These are phyloP conservation scores for Bertia moriformis DNA, from an alignment of 2,329 filamentous ascomycete species.

Conservation along the genomic window DNA sequence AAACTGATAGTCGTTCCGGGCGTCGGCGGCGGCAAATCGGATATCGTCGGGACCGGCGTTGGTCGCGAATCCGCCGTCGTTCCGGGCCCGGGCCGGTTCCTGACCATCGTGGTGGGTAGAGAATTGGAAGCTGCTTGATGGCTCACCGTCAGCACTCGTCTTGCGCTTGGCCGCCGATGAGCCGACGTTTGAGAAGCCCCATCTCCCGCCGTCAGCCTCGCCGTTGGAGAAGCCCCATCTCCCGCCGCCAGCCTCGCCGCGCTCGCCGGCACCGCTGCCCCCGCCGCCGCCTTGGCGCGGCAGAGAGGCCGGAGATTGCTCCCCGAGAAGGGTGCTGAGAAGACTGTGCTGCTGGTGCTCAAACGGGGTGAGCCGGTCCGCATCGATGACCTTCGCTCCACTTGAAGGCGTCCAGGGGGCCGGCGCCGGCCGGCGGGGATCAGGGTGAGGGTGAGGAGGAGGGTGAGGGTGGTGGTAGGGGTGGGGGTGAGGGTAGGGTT, in stretches of 20 bases:
- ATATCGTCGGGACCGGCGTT: not conserved
- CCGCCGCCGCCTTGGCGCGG: too few relatives aligned
- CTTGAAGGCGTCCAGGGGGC: conserved; percentile 15
- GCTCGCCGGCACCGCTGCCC: too few relatives aligned
- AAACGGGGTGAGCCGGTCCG: conserved; percentile 12
- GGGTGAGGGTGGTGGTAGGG: conserved; percentile 2
- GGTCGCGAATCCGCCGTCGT: too few relatives aligned
- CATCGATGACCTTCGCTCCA: conserved; percentile 7
- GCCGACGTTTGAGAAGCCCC: conserved; percentile 33
- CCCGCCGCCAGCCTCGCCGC: too few relatives aligned
- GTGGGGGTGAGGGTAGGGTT: conserved; percentile 8
- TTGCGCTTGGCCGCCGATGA: conserved; percentile 47
- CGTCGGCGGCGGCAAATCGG: not conserved
- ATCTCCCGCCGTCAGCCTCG: too few relatives aligned
- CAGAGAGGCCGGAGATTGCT: too few relatives aligned
- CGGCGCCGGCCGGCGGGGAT: too few relatives aligned
- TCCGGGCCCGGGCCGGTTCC: too few relatives aligned
- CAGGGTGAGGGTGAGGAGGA: too few relatives aligned
- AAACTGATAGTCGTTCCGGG: not conserved
- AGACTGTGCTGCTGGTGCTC: conserved; percentile 14
- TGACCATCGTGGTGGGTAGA: conserved; percentile 30
- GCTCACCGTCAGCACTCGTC: conserved; percentile 34
- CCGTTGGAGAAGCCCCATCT: too few relatives aligned
- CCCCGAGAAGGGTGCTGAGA: conserved; percentile 21
- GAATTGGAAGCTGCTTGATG: conserved; percentile 30